Percentiles rank a stretch among this genome's conserved stretches.
These are phyloP conservation scores for Cyberlindnera galapagoensis DNA, from an alignment of 805 yeast species.

Conservation along the genomic window DNA sequence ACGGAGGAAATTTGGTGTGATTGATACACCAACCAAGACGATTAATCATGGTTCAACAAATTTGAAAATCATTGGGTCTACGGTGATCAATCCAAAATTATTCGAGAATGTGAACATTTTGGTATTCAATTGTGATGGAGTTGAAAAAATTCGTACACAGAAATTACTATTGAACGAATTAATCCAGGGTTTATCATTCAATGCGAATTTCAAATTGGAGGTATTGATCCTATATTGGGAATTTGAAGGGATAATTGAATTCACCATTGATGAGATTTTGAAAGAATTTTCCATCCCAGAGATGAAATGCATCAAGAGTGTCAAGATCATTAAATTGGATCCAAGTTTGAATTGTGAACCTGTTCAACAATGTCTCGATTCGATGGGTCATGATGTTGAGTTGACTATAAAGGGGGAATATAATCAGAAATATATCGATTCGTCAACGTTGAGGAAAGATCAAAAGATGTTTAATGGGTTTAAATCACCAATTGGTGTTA, in stretches of 20 bases:
- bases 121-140: conserved; percentile 33
- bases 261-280: conserved; percentile 25
- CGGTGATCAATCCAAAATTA: conserved; percentile 19
- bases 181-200: conserved; percentile 28
- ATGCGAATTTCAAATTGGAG: conserved; percentile 28
- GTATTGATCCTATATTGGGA: conserved; percentile 34
- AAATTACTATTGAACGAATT: conserved; percentile 24
- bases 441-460: too few species aligned
- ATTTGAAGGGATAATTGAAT: conserved; percentile 25
- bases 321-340: conserved; percentile 26
- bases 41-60: conserved; percentile 3
- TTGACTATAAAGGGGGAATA: conserved; percentile 30
- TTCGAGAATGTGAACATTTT: conserved; percentile 28
- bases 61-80: conserved; percentile 20
- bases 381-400: conserved; percentile 15
- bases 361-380: conserved; percentile 22
- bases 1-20: conserved; percentile 25
- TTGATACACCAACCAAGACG: conserved; percentile 2
- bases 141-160: conserved; percentile 28
- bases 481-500: too few species aligned
- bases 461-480: too few species aligned
- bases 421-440: conserved; percentile 16
- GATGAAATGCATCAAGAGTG: conserved; percentile 23
- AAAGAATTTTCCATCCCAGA: conserved; percentile 24
- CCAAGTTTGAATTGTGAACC: conserved; percentile 19